Evolutionary conservation across 148 eudicot species (phyloP), one percentile per base, ranked within the genome.

Genomic region (Suaeda aralocaspica): DNA sequence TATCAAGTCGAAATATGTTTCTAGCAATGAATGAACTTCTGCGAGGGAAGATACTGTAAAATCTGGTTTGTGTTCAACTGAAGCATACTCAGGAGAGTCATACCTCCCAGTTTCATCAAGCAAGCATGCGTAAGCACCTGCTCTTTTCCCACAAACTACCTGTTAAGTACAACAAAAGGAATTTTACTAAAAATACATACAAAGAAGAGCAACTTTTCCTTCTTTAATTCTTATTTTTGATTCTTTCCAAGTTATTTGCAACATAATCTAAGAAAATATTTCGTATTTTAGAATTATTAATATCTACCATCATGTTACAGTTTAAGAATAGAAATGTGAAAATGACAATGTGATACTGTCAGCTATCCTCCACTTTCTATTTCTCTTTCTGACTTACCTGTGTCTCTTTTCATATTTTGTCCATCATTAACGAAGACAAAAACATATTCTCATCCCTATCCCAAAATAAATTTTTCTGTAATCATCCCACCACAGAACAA

Each of bases 71-170:
- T 77, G 79, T 50, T 86, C 91, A 44, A 83, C 84, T 34, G 75
- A 66, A 22, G 78, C 83, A 73, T 77, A 89, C 36, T 85, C 83
- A 19, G 95, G 89, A 70, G 91, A 72, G 61, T 81, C 83, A 36
- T 91, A 93, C 79, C 95, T 81, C 77, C 98, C 96, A 26, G 91
- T 90, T 80, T 90, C 91, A 71, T 93, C 98, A 57, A 91, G 90
- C 77, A 93, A 86, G 82, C 92, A 87, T 22, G 96, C 73, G 79
- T 84, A 88, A 50, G 97, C 92, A 52, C 98, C 97, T 44, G 98
- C 98, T 80, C 75, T 74, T 83, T 89, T 88, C 72, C 98, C 98
- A 79, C 98, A 93, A 71, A 88, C 96, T 57, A 93, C 87, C 98
- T 93, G 78, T 52, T 66, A 15, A 19, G 7, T 24, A 64, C 9